These are phyloP conservation scores for Leishmania turanica DNA, from an alignment of 208 protist genomes.

Conservation along the genomic window DNA sequence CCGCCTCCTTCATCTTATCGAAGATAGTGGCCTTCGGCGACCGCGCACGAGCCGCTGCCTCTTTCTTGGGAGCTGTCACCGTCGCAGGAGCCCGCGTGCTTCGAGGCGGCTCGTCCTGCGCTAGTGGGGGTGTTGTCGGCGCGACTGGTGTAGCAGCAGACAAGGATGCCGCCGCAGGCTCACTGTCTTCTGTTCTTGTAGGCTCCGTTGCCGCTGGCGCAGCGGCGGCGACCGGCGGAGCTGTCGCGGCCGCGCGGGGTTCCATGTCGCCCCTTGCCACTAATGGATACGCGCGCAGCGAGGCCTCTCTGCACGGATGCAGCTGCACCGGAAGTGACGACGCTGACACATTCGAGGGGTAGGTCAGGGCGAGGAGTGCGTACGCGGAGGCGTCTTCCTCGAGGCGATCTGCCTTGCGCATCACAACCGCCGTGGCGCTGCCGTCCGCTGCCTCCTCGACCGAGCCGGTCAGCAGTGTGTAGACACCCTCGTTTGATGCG, in stretches of 20 bases:
- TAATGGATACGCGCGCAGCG: slow-evolving; percentile 23
- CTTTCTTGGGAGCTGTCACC: neutral
- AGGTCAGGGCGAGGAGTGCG: slow-evolving; percentile 18
- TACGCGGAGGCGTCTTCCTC: neutral
- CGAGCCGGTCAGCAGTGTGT: slow-evolving; percentile 1
- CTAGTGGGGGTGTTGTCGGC: neutral
- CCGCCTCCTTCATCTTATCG: slow-evolving; percentile 36
- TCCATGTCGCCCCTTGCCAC: slow-evolving; percentile 23
- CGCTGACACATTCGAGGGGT: slow-evolving; percentile 4
- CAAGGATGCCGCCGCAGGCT: neutral
- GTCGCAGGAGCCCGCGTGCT: neutral
- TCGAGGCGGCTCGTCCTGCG: neutral
- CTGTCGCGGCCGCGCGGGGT: neutral
- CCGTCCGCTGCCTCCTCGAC: slow-evolving; percentile 21
- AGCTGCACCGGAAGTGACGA: slow-evolving; percentile 10
- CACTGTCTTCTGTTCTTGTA: neutral
- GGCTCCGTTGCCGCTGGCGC: neutral
- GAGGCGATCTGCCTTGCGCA: slow-evolving; percentile 2
- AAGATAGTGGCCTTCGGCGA: slow-evolving; percentile 37
- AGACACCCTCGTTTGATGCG: slow-evolving; percentile 3
- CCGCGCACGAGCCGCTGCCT: neutral
- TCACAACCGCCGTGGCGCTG: neutral
- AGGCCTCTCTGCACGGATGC: neutral
- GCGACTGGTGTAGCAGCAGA: neutral
- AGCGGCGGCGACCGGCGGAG: neutral